Evolutionary conservation across 345 rosid species (phyloP).

Genomic region (Populus davidiana): DNA sequence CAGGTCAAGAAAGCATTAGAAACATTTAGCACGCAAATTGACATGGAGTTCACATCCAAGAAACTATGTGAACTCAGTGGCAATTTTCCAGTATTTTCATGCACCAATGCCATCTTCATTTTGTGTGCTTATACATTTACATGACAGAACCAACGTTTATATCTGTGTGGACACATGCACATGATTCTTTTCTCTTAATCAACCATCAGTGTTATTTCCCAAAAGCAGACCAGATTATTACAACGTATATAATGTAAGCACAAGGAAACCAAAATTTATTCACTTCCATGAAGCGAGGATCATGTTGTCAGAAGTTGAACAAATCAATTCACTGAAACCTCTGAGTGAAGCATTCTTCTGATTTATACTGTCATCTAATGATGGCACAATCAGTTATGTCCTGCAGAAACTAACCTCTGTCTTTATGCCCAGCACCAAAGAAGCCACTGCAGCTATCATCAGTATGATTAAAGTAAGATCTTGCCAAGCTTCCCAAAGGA

Average conservation of each 20-base stretch:
- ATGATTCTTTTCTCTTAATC: neutral
- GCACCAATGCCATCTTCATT: neutral
- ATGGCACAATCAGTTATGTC: neutral
- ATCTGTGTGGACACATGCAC: neutral
- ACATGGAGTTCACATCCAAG: neutral
- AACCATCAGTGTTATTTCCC: neutral
- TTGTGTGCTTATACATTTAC: neutral
- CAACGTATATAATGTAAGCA: neutral
- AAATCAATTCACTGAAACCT: neutral
- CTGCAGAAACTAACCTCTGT: conserved; percentile 59
- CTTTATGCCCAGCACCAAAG: conserved; percentile 85
- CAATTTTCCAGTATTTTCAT: neutral
- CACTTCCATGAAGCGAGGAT: neutral
- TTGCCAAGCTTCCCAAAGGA: conserved; percentile 99
- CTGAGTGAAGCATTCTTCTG: conserved; percentile 6
- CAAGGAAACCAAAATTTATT: neutral
- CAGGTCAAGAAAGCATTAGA: neutral
- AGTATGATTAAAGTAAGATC: conserved; percentile 89
- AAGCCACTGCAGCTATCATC: conserved; percentile 81
- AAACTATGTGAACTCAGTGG: neutral
- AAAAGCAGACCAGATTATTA: neutral
- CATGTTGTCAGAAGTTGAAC: neutral
- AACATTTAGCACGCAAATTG: neutral
- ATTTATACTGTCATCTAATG: neutral
- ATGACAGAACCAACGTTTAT: neutral